Conservation (phyloP, 441 rosid species). For the Erodium texanum region DNA sequence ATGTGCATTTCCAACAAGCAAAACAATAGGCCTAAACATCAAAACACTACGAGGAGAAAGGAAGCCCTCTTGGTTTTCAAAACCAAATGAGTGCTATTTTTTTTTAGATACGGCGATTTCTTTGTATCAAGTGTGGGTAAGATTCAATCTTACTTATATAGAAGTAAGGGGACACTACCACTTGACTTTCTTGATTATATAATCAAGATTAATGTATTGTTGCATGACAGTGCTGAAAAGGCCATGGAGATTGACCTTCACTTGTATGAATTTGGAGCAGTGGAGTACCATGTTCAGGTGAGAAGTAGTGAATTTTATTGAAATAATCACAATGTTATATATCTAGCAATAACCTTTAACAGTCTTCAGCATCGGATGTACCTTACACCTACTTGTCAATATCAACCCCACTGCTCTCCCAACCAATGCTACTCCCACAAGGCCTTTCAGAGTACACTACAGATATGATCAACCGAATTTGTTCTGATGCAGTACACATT, state of each 20-base stretch:
- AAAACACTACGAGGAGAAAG: neutral
- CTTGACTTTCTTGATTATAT: too few relatives aligned
- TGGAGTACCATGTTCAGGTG: constrained; percentile 75
- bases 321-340: too few relatives aligned
- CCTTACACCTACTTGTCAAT: constrained; percentile 45
- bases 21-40: too few relatives aligned
- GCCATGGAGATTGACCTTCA: constrained; percentile 63
- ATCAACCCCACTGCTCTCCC: constrained; percentile 54
- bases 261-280: constrained; percentile 70
- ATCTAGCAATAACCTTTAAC: constrained; percentile 19
- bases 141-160: too few relatives aligned
- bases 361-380: constrained; percentile 60
- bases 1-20: neutral
- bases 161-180: too few relatives aligned
- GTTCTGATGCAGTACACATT: constrained; percentile 50
- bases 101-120: too few relatives aligned
- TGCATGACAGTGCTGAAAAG: constrained; percentile 46
- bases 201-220: too few relatives aligned
- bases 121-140: too few relatives aligned
- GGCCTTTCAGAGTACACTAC: constrained; percentile 39
- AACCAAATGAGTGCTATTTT: too few relatives aligned
- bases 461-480: constrained; percentile 40
- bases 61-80: too few relatives aligned
- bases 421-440: constrained; percentile 28
- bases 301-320: too few relatives aligned